Evolutionary conservation across 2,329 filamentous ascomycete genomes (phyloP).

Genomic region (Trichoderma harzianum): DNA sequence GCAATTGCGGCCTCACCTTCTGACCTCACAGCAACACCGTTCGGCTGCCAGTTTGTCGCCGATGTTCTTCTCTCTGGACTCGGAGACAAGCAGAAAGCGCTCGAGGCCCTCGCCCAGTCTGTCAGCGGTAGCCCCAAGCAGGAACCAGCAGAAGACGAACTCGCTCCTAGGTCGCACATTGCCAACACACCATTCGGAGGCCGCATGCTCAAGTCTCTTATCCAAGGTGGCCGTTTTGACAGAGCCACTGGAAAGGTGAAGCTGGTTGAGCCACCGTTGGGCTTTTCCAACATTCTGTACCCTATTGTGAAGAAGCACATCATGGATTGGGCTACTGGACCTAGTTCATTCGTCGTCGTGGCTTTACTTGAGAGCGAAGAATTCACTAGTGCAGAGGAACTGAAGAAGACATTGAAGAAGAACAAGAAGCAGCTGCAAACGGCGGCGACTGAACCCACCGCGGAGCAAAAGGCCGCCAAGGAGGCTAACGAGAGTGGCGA

Average conservation of each 20-base stretch:
- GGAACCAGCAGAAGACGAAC: conserved; percentile 39
- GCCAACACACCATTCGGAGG: conserved; percentile 62
- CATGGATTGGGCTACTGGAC: conserved; percentile 79
- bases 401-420: conserved; percentile 68
- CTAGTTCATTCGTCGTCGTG: conserved; percentile 82
- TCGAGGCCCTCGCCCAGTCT: conserved; percentile 65
- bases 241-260: conserved; percentile 66
- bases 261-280: conserved; percentile 69
- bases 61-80: conserved; percentile 75
- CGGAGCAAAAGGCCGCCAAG: conserved; percentile 50
- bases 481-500: conserved; percentile 45
- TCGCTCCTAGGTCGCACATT: conserved; percentile 49
- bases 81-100: conserved; percentile 72
- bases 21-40: conserved; percentile 69
- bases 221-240: conserved; percentile 86
- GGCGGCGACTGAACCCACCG: conserved; percentile 59
- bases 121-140: conserved; percentile 55
- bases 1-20: conserved; percentile 66
- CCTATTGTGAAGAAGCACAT: conserved; percentile 72
- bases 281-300: conserved; percentile 81
- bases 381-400: conserved; percentile 63
- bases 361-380: conserved; percentile 72
- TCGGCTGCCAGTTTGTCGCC: conserved; percentile 81
- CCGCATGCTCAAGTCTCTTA: conserved; percentile 85
- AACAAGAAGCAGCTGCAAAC: conserved; percentile 68